Evolutionary conservation across 192 early-diverging fungal species (phyloP).

Genomic region (Dispira parvispora): DNA sequence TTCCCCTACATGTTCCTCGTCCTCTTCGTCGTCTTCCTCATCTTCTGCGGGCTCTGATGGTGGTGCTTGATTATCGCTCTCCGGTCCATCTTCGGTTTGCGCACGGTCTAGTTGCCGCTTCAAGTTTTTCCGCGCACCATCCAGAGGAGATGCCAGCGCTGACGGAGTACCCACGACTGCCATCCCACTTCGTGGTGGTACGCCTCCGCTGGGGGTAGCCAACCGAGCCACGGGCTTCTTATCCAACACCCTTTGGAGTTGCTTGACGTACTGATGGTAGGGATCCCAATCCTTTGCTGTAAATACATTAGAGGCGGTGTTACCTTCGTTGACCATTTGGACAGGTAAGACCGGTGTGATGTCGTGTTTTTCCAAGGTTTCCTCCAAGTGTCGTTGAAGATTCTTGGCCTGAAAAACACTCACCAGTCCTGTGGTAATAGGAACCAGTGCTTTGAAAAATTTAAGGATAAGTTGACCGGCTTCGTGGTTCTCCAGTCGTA

Average conservation of each 20-base stretch:
- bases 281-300: slow-evolving; percentile 8
- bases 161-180: not conserved
- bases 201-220: not conserved
- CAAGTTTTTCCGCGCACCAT: not conserved
- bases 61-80: not conserved
- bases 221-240: not conserved
- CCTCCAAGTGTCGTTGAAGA: not conserved
- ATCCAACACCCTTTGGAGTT: not conserved
- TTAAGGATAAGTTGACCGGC: not conserved
- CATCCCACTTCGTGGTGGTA: not conserved
- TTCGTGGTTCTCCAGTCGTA: not conserved
- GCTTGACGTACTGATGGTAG: slow-evolving; percentile 3
- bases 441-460: slow-evolving; percentile 1
- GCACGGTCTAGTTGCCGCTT: not conserved
- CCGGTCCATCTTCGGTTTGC: not conserved
- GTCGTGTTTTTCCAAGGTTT: not conserved
- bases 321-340: not conserved
- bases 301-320: not conserved
- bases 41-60: not conserved
- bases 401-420: not conserved
- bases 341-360: not conserved
- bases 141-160: not conserved
- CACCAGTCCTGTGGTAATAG: not conserved
- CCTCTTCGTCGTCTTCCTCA: not conserved
- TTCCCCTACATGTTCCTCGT: not conserved